These are phyloP conservation scores for Phytophthora melonis DNA, from an alignment of 352 stramenopile genomes.

Conservation along the genomic window DNA sequence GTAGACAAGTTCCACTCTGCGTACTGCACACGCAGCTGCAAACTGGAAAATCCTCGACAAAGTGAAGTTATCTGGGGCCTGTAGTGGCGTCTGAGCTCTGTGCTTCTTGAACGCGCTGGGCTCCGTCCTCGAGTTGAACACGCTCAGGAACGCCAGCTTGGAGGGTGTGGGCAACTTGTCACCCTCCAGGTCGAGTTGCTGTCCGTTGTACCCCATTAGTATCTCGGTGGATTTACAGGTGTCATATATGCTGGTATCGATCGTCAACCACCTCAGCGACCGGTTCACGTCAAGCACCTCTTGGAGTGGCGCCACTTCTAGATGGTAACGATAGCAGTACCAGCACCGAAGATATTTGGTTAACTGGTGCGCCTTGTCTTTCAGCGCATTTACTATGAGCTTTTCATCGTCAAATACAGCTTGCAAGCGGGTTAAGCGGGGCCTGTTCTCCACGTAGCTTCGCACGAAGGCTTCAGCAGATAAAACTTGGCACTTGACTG, in stretches of 20 bases:
- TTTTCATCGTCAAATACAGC: no score
- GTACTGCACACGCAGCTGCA: not conserved
- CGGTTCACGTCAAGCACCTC: no score
- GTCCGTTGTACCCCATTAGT: not conserved
- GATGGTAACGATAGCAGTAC: no score
- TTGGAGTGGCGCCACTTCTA: no score
- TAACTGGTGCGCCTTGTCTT: no score
- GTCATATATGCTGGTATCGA: not conserved
- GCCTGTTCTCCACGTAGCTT: not conserved
- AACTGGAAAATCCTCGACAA: not conserved
- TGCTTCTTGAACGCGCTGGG: not conserved
- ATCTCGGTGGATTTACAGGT: not conserved
- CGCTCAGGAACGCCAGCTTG: not conserved
- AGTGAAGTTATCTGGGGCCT: not conserved
- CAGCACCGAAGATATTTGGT: no score
- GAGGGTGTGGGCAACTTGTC: not conserved
- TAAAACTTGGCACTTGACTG: not conserved
- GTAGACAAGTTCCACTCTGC: not conserved
- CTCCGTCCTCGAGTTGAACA: not conserved
- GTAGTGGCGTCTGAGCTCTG: not conserved
- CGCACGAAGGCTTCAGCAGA: not conserved
- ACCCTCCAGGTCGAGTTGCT: not conserved
- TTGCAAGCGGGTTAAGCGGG: no score
- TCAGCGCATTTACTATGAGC: no score
- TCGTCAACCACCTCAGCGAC: not conserved